Conservation (phyloP, 1,139 yeast genomes). For the Nadsonia commutata region DNA sequence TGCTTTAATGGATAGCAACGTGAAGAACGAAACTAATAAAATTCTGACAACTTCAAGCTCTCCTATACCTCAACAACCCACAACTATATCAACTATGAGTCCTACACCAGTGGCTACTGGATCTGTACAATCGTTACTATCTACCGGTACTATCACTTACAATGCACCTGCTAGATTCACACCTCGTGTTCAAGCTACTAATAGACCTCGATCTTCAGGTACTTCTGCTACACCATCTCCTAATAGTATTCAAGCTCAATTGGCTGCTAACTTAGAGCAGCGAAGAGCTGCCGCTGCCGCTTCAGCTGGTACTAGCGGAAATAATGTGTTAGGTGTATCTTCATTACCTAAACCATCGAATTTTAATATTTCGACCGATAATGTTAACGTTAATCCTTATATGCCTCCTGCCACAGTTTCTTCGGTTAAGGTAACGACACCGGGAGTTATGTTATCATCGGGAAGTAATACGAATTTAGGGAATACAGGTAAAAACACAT, state of each 20-base stretch:
- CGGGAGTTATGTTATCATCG: neutral
- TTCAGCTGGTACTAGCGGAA: slow-evolving; percentile 5
- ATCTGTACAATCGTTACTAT: neutral
- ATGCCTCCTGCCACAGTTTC: neutral
- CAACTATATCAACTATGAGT: slow-evolving; percentile 1
- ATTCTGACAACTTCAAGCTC: neutral
- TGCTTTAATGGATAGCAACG: neutral
- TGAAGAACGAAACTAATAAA: neutral
- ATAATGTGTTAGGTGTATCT: slow-evolving; percentile 1
- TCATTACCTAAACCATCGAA: slow-evolving; percentile 5
- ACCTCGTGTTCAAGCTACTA: neutral
- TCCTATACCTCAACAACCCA: neutral
- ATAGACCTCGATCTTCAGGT: neutral
- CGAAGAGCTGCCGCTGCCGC: slow-evolving; percentile 2
- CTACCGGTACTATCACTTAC: slow-evolving; percentile 1
- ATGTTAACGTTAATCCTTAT: neutral
- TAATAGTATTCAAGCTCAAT: slow-evolving; percentile 13
- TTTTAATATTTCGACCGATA: slow-evolving; percentile 1
- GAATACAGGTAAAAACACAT: neutral
- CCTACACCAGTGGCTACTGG: slow-evolving; percentile 2
- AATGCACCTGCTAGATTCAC: neutral
- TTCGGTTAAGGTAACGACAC: neutral
- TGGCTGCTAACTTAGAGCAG: slow-evolving; percentile 11
- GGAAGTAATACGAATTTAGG: neutral
- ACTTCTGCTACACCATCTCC: slow-evolving; percentile 10